Evolutionary conservation across 257 asterid species (phyloP), one percentile per base, ranked within the genome.

Genomic region (Thymus mandschuricus): DNA sequence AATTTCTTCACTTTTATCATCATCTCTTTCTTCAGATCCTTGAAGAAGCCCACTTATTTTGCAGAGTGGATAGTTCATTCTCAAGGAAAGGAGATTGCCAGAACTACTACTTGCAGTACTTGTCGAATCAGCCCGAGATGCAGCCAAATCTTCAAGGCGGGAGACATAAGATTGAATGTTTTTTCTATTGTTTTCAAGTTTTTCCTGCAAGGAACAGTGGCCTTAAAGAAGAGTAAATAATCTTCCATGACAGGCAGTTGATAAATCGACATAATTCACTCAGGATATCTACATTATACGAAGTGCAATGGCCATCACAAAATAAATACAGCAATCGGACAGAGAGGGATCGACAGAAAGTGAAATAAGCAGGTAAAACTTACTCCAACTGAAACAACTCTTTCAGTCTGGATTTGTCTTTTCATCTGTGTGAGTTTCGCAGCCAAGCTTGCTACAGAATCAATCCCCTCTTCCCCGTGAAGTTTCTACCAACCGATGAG

Each of bases 1-100:
- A 75, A 88, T 85, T 75, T 92, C 98, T 66, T 86, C 88, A 55
- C 81, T 71, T 65, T 78, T 74, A 71, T 64, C 75, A 54, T 60
- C 80, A 40, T 88, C 97, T 79, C 83, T 81, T 52, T 83, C 96
- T 63, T 86, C 85, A 66, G 85, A 81, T 80, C 82, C 86, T 77
- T 81, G 87, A 60, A 46, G 46, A 71, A 72, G 72, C 54, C 96
- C 92, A 8, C 75, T 68, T 70, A 88, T 41, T 87, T 68, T 83
- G 79, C 82, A 83, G 56, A 79, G 86, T 74, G 98, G 99, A 79
- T 72, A 78, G 60, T 70, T 77, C 84, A 83, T 83, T 82, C 97
- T 82, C 74, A 76, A 73, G 35, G 88, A 85, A 62, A 95, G 93
- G 80, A 82, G 71, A 60, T 83, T 79, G 61, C 85, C 92, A 8